Evolutionary conservation across 306 rosid species (phyloP), one percentile per base, ranked within the genome.

Genomic region (Trifolium subterraneum): DNA sequence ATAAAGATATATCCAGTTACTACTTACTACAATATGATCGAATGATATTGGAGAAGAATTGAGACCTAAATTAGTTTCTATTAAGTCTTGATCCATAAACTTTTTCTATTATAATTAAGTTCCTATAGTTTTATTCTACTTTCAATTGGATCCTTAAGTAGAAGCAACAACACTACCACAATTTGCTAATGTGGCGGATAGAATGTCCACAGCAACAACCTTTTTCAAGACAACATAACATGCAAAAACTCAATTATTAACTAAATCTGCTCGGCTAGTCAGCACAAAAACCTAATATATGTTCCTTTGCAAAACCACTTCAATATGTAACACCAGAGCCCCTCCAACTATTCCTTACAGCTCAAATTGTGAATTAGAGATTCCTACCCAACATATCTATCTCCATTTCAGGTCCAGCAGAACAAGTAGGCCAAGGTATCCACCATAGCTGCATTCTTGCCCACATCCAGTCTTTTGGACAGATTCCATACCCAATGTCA

Each of bases 401-500:
- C 45, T 39, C 13, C 45, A 39, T 39, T 39, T 39, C 45, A 39
- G 45, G 45, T 39, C 45, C 13, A 39, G 45, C 45, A 39, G 11
- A 39, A 39, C 13, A 39, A 39, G 45, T 39, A 39, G 3, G 14
- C 45, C 45, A 39, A 39, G 45, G 45, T 39, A 83, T 82, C 89
- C 45, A 83, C 87, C 60, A 86, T 41, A 51, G 86, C 77, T 13
- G 79, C 80, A 76, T 87, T 88, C 59, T 86, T 88, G 2, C 67
- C 88, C 73, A 87, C 74, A 84, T 88, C 92, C 39, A 87, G 85
- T 72, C 85, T 77, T 41, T 29, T 25, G n/a, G 59, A 54, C 29
- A 54, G 47, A 75, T 58, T 15, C 67, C 56, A 38, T 55, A 23
- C 55, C 55, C 68, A 39, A 12, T 19, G 20, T 25, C 25, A 52